phyloP scores from a whole-genome alignment of 2,329 filamentous ascomycete genomes.

The Orbilia quercus region DNA sequence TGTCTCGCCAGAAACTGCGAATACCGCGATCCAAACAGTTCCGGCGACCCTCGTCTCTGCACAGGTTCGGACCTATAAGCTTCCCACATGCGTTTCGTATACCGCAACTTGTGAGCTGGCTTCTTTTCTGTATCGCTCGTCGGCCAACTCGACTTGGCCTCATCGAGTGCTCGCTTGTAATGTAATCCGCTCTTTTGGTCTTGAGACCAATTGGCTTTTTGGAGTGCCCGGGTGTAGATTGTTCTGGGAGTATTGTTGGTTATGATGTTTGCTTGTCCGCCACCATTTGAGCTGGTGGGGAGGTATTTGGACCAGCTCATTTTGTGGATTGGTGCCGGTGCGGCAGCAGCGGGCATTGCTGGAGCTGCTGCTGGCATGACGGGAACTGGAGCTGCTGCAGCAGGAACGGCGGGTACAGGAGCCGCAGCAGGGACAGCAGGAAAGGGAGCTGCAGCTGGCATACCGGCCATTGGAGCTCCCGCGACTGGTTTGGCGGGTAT shows the following conservation, averaged over 20 bases:
- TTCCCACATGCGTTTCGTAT: not conserved
- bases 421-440: not conserved
- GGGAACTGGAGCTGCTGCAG: not conserved
- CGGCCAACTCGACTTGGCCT: not conserved
- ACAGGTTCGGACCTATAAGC: not conserved
- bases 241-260: not conserved
- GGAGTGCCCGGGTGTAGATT: not conserved
- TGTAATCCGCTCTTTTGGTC: not conserved
- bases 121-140: not conserved
- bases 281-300: no score
- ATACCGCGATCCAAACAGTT: not conserved
- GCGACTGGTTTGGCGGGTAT: not conserved
- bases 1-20: not conserved
- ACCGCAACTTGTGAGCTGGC: not conserved
- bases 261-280: no score
- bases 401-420: not conserved
- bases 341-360: not conserved
- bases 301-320: not conserved
- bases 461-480: not conserved
- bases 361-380: not conserved
- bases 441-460: not conserved
- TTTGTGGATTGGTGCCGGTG: no score
- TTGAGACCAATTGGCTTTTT: not conserved
- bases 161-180: constrained; percentile 7
- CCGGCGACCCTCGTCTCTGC: not conserved